These are phyloP conservation scores for Sutorius australiensis DNA, from an alignment of 768 basidiomycete species.

Conservation along the genomic window DNA sequence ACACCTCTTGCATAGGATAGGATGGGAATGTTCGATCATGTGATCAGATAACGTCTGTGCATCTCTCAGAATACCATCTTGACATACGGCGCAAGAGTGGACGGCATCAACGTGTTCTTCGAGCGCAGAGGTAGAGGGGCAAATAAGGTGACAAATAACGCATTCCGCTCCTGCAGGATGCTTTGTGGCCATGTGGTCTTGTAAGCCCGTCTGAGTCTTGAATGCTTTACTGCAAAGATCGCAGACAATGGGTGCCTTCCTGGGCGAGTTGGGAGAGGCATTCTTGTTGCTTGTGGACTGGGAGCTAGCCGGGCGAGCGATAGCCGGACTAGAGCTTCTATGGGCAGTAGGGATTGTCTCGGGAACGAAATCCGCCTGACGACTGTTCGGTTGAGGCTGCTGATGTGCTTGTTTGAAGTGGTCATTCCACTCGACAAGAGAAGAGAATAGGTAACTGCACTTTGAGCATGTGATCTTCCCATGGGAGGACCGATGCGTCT, in stretches of 20 bases:
- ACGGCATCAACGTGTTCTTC: slow-evolving; percentile 26
- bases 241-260: slow-evolving; percentile 13
- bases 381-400: background rate
- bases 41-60: slow-evolving; percentile 26
- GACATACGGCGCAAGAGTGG: slow-evolving; percentile 27
- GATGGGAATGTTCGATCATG: slow-evolving; percentile 26
- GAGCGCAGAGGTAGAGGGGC: slow-evolving; percentile 20
- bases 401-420: slow-evolving; percentile 25
- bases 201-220: slow-evolving; percentile 18
- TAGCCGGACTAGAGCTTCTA: slow-evolving; percentile 14
- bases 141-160: slow-evolving; percentile 24
- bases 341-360: slow-evolving; percentile 1
- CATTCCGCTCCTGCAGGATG: slow-evolving; percentile 23
- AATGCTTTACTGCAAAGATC: slow-evolving; percentile 24
- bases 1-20: slow-evolving; percentile 26
- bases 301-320: slow-evolving; percentile 15
- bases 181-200: slow-evolving; percentile 23
- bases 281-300: slow-evolving; percentile 12
- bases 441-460: slow-evolving; percentile 17
- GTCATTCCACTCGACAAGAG: slow-evolving; percentile 27
- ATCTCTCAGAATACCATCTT: slow-evolving; percentile 30
- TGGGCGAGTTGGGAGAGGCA: background rate
- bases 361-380: slow-evolving; percentile 8
- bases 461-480: slow-evolving; percentile 24
- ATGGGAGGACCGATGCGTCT: slow-evolving; percentile 20